Conservation (phyloP, 2,329 filamentous ascomycete genomes). For the Aspergillus glaucus region DNA sequence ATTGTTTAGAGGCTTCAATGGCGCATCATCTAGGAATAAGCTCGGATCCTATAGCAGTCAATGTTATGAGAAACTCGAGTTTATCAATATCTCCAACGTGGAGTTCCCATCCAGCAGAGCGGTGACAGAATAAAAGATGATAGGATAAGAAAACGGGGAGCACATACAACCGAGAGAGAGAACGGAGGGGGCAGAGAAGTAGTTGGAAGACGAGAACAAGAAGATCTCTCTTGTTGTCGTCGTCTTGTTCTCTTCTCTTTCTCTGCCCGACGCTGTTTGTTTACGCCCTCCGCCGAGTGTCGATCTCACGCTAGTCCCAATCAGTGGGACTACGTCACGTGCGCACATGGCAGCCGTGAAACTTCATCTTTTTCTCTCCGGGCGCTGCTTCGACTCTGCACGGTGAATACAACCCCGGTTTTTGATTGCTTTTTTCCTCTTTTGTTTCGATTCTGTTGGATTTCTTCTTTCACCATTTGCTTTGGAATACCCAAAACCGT, state of each 20-base stretch:
- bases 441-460: slow-evolving; percentile 11
- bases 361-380: slow-evolving; percentile 13
- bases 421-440: not conserved
- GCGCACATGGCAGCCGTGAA: slow-evolving; percentile 10
- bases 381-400: not conserved
- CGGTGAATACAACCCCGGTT: not conserved
- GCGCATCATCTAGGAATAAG: slow-evolving; percentile 21
- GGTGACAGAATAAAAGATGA: not conserved
- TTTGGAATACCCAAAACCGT: too few relatives aligned
- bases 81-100: not conserved
- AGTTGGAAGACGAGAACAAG: not conserved
- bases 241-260: too few relatives aligned
- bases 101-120: not conserved
- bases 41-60: slow-evolving; percentile 14
- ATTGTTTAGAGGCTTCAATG: slow-evolving; percentile 17
- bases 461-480: too few relatives aligned
- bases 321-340: slow-evolving; percentile 19
- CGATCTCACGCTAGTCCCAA: slow-evolving; percentile 23
- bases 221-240: not conserved
- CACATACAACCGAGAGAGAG: not conserved
- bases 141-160: not conserved
- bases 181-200: not conserved
- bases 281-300: slow-evolving; percentile 28
- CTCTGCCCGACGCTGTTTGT: slow-evolving; percentile 25
- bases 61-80: not conserved